Percentiles rank a stretch among this genome's conserved stretches.
phyloP scores from a whole-genome alignment of 805 yeast genomes.

The Saccharomyces mikatae region DNA sequence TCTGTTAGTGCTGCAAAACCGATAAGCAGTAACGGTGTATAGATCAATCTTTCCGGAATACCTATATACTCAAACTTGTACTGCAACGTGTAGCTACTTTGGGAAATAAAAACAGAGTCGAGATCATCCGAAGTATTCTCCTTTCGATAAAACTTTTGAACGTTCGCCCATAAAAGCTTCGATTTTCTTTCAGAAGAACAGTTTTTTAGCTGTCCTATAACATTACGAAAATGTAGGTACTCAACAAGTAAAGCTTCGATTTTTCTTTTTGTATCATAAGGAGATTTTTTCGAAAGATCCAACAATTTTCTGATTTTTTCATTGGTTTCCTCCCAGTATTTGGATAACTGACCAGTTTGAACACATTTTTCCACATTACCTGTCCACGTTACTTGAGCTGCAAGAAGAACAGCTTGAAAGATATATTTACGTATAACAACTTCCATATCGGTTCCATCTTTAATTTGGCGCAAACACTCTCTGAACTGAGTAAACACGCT shows the following conservation, averaged over 20 bases:
- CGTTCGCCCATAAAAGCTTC: conserved; percentile 41
- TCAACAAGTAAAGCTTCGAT: conserved; percentile 62
- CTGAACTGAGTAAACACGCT: conserved; percentile 37
- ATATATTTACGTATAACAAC: conserved; percentile 35
- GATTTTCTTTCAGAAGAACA: conserved; percentile 6
- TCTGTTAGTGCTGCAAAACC: conserved; percentile 64
- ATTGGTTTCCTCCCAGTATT: not conserved
- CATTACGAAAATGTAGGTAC: conserved; percentile 48
- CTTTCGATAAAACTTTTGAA: conserved; percentile 43
- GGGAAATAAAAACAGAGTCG: conserved; percentile 39
- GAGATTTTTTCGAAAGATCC: not conserved
- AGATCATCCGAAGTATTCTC: conserved; percentile 21
- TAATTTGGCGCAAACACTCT: conserved; percentile 27
- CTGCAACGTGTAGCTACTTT: conserved; percentile 40
- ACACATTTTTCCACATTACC: conserved; percentile 30
- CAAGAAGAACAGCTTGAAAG: conserved; percentile 47
- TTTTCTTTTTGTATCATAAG: conserved; percentile 32
- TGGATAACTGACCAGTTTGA: not conserved
- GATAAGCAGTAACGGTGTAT: conserved; percentile 61
- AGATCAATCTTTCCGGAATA: conserved; percentile 59
- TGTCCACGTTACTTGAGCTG: conserved; percentile 55
- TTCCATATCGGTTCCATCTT: conserved; percentile 10
- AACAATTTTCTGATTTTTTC: conserved; percentile 1
- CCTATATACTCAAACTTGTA: conserved; percentile 87
- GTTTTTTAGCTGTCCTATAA: conserved; percentile 20